Evolutionary conservation across 352 stramenopile species (phyloP).

Genomic region (Globisporangium mamillatum): DNA sequence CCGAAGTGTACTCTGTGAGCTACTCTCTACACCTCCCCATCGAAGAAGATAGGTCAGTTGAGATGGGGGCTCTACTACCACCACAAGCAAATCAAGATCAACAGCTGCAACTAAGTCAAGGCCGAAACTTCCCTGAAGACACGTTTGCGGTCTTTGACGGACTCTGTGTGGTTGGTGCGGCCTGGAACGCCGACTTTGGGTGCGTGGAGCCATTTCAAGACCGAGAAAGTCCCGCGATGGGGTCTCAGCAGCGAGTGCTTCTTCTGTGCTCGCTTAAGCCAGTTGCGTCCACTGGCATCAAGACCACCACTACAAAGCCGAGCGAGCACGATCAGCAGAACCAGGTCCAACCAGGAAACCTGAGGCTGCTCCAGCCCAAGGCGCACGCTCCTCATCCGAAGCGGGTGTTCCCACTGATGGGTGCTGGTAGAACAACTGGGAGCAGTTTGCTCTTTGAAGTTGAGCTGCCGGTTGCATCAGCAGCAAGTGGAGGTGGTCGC

Average conservation of each 20-base stretch:
- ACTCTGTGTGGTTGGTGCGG: constrained; percentile 2
- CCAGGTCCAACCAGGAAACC: not conserved
- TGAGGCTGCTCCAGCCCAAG: not conserved
- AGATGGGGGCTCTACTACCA: too few species aligned
- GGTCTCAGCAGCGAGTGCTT: not conserved
- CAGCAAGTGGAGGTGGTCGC: too few species aligned
- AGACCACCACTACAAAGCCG: not conserved
- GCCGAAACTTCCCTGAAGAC: not conserved
- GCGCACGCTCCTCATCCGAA: not conserved
- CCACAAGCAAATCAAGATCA: not conserved
- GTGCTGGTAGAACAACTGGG: not conserved
- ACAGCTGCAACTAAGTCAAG: not conserved
- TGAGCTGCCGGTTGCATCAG: not conserved
- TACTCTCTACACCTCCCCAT: not conserved
- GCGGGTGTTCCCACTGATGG: not conserved
- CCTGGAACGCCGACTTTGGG: constrained; percentile 2
- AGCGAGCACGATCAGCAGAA: not conserved
- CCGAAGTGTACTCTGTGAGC: not conserved
- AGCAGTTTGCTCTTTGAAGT: not conserved
- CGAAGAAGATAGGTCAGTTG: too few species aligned
- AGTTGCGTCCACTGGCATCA: not conserved
- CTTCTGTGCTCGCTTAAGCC: not conserved
- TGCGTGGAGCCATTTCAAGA: not conserved
- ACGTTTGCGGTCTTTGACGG: constrained; percentile 15
- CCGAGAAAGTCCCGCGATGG: too few species aligned